phyloP scores from a whole-genome alignment of 306 rosid genomes.

The Acacia melanoxylon region DNA sequence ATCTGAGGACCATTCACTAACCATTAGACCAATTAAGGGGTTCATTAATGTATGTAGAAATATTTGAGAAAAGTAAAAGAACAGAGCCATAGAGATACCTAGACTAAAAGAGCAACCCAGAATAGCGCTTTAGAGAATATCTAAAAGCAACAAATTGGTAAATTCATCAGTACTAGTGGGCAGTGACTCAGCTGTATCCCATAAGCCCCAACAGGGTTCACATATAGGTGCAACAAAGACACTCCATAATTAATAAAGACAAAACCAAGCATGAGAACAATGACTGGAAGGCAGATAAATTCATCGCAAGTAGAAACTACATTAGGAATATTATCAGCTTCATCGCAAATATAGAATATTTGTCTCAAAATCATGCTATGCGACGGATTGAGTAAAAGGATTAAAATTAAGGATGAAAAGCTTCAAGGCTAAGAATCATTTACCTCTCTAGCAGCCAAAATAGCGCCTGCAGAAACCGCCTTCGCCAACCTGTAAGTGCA shows the following conservation, averaged over 20 bases:
- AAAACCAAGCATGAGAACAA: background rate
- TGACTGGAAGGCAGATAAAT: background rate
- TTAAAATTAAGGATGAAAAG: background rate
- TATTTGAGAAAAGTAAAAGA: background rate
- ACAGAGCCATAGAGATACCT: background rate
- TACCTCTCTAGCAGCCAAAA: constrained; percentile 82
- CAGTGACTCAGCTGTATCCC: background rate
- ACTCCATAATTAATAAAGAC: background rate
- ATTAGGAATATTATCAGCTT: background rate
- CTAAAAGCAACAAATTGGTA: background rate
- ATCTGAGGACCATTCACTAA: background rate
- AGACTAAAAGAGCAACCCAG: background rate
- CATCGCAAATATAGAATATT: background rate
- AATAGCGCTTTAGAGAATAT: background rate
- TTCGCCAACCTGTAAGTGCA: constrained; percentile 77
- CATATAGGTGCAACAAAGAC: background rate
- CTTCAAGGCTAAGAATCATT: background rate
- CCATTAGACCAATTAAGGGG: background rate
- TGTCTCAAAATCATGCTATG: background rate
- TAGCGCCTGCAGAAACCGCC: constrained; percentile 73
- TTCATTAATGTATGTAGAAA: background rate
- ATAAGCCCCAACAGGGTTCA: background rate
- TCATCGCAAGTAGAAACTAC: background rate
- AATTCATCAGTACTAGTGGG: background rate
- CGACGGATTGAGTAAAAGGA: background rate